Evolutionary conservation across 176 grass and related monocot species (phyloP), one percentile per base, ranked within the genome.

Genomic region (Rhynchospora tenuis): DNA sequence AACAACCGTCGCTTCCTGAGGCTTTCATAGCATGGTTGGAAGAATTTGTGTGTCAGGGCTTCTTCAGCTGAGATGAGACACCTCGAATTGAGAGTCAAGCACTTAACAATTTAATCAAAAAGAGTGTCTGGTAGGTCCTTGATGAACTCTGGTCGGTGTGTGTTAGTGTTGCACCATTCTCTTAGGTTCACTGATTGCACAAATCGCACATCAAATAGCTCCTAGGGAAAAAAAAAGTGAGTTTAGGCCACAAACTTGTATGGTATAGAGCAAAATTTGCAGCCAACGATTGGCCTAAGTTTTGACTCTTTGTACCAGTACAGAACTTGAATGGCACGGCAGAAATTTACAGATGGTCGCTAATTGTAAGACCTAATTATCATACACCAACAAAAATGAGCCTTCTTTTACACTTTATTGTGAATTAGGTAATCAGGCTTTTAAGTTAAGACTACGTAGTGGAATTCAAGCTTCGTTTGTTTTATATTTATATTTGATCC

Each of bases 21-120:
- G n/a, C n/a, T n/a, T n/a, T 93, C 91, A 80, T 58, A 86, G 80
- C 88, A 90, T 2, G 86, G 64, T 50, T 44, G 43, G 79, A 98
- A 95, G 80, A 98, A 95, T 9, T 82, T 55, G n/a, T 98, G 96
- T 70, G 28, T 78, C 1, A 95, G 80, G 47, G 93, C 92, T 60
- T 98, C 95, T 58, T 98, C 89, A n/a, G 96, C 90, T 23, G 86
- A 90, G 88, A 95, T 54, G 76, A 92, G 86, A 44, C 87, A 84
- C 88, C 96, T 95, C 8, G 93, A 93, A 33, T 98, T 98, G 20
- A 95, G 87, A 15, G 91, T 86, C 59, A 98, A 86, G 59, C 96
- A 99, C 65, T 89, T 95, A 38, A 93, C 89, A 22, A 95, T 82
- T 20, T 95, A 88, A 86, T 99, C 86, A 26, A 95, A 95, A 24